Conservation (phyloP, 2,329 filamentous ascomycete species). For the Fusarium robinianum region DNA sequence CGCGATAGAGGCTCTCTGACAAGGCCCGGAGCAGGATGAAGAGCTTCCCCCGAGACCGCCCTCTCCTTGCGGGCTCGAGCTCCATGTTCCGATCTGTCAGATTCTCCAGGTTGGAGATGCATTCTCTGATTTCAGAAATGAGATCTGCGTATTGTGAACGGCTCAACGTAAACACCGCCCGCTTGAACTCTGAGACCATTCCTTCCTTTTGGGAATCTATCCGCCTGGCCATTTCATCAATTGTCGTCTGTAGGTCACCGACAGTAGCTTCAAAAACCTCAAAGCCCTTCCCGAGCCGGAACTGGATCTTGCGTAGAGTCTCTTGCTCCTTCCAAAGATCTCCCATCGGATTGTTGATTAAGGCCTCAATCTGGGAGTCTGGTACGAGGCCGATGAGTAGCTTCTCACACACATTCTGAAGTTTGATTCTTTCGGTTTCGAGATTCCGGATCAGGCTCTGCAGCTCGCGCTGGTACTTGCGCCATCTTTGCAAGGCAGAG, state of each 20-base stretch:
- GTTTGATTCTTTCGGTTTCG: slow-evolving; percentile 3
- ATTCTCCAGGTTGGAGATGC: slow-evolving; percentile 4
- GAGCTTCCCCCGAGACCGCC: not conserved
- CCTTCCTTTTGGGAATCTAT: not conserved
- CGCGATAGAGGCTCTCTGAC: slow-evolving; percentile 2
- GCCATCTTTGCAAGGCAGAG: not conserved
- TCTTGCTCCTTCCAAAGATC: slow-evolving; percentile 3
- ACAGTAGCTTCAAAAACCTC: slow-evolving; percentile 4
- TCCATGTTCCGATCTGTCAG: not conserved
- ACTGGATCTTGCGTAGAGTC: not conserved
- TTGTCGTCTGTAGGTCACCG: not conserved
- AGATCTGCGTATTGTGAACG: slow-evolving; percentile 3
- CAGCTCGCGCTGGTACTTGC: slow-evolving; percentile 3
- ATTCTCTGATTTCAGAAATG: not conserved
- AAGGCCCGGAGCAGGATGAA: not conserved
- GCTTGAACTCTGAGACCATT: not conserved
- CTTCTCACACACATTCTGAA: slow-evolving; percentile 18
- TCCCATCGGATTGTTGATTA: slow-evolving; percentile 4
- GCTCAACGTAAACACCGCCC: not conserved
- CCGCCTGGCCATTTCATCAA: not conserved
- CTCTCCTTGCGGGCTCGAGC: slow-evolving; percentile 1
- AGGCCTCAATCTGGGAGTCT: not conserved
- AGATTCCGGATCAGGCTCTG: slow-evolving; percentile 10
- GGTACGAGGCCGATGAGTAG: slow-evolving; percentile 1
- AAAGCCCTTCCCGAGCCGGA: slow-evolving; percentile 3